Evolutionary conservation across 495 filamentous ascomycete species (phyloP), one percentile per base, ranked within the genome.

Genomic region (Paragyromitra xinjiangensis): DNA sequence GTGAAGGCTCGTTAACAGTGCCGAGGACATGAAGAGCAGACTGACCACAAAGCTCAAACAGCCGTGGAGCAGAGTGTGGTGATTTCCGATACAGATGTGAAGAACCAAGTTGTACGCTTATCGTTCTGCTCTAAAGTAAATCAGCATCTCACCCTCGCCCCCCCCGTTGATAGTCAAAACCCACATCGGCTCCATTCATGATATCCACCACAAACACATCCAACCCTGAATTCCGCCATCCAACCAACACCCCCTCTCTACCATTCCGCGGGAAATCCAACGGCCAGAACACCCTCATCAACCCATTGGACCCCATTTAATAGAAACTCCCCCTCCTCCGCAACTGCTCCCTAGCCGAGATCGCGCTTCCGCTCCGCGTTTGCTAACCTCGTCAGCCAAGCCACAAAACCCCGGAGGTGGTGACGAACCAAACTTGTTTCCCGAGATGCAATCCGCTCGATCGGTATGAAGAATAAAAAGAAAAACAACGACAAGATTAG

Each of bases 281-380:
- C 75, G 95, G 95, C 95, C 95, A 99, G 85, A 99, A 98, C 86
- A 99, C 89, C 84, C 95, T 92, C 89, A 98, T 92, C 87, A 98
- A 86, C 79, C 92, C 93, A 93, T 97, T 92, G 75, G 86, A 85
- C 85, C 86, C 87, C 83, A 89, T 86, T 89, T 69, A 82, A 56
- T 89, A 99, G 86, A 98, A 98, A 73, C 95, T 98, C 75, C 95
- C 95, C 82, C 95, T 89, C 69, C 95, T 91, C 83, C 94, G 91
- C 70, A 99, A 85, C 85, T 99, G 95, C 86, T 98, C 96, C 80
- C 96, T 88, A 75, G 95, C 95, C 59, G 96, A 98, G 79, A 98
- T 94, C 42, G 91, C 88, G 77, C 89, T 90, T 44, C 88, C 87
- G 75, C 91, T 91, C 80, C 95, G 92, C 34, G 95, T 94, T 83